phyloP scores from a whole-genome alignment of 1,284 basidiomycete genomes.

The Cutaneotrichosporon mucoides region DNA sequence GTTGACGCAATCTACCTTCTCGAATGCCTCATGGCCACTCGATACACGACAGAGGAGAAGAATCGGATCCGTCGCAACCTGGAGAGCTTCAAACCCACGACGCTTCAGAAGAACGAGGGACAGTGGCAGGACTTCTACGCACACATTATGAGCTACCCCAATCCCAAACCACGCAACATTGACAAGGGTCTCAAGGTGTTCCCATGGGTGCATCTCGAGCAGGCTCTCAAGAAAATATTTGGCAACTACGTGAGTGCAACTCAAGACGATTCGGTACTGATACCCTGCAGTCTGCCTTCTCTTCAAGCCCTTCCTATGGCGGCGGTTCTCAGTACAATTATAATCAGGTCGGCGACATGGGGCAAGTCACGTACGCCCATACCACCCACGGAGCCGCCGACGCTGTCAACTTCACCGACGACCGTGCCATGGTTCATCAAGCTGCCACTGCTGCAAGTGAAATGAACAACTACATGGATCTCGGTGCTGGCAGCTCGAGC shows the following conservation, averaged over 20 bases:
- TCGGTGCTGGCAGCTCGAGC: neutral
- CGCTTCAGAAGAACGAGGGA: conserved; percentile 76
- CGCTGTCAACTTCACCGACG: conserved; percentile 11
- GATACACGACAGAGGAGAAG: conserved; percentile 92
- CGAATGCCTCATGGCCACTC: conserved; percentile 75
- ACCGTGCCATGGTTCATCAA: conserved; percentile 4
- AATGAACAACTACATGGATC: conserved; percentile 3
- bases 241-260: conserved; percentile 77
- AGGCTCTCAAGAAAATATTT: conserved; percentile 85
- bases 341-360: neutral
- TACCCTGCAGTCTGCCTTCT: conserved; percentile 6
- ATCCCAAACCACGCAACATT: conserved; percentile 91
- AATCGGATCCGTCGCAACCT: conserved; percentile 91
- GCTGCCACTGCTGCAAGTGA: neutral
- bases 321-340: neutral
- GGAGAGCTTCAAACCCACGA: conserved; percentile 85
- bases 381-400: conserved; percentile 7
- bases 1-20: conserved; percentile 93
- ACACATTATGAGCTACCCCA: conserved; percentile 90
- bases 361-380: conserved; percentile 9
- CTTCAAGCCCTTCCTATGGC: neutral
- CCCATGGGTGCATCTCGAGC: conserved; percentile 75
- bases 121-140: conserved; percentile 67
- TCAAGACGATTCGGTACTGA: neutral
- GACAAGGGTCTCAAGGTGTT: conserved; percentile 98